Conservation (phyloP, 768 basidiomycete genomes). For the Panaeolus cyanescens region DNA sequence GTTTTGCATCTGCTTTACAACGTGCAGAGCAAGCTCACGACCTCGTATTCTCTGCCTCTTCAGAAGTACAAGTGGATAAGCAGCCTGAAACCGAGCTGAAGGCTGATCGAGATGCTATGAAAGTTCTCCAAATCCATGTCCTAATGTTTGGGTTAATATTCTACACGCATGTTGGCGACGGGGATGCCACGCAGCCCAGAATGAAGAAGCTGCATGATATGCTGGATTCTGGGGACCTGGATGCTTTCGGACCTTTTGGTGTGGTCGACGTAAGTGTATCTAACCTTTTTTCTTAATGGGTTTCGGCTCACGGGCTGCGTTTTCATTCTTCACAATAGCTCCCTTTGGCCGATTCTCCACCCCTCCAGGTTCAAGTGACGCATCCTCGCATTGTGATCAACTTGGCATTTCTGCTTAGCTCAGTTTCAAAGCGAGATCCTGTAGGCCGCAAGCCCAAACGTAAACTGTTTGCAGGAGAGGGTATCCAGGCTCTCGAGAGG, state of each 20-base stretch:
- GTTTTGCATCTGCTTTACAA: constrained; percentile 48
- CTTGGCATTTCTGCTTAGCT: constrained; percentile 68
- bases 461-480: constrained; percentile 69
- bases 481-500: constrained; percentile 49
- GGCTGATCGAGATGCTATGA: background rate
- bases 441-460: constrained; percentile 76
- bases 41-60: constrained; percentile 20
- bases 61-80: background rate
- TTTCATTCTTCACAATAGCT: constrained; percentile 32
- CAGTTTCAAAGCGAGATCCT: constrained; percentile 68
- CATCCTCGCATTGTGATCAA: constrained; percentile 68
- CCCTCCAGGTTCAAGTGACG: constrained; percentile 59
- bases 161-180: constrained; percentile 59
- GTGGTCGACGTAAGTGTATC: constrained; percentile 33
- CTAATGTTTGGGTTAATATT: constrained; percentile 65
- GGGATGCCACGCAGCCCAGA: constrained; percentile 47
- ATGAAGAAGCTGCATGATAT: constrained; percentile 64
- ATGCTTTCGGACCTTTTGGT: constrained; percentile 32
- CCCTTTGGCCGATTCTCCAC: constrained; percentile 36
- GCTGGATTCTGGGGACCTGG: constrained; percentile 60
- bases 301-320: constrained; percentile 4
- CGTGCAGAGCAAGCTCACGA: constrained; percentile 53
- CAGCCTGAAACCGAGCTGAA: constrained; percentile 12
- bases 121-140: constrained; percentile 49
- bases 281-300: background rate